A percentile compares a stretch with the other conserved stretches of the same genome.
These are phyloP conservation scores for Aspergillus caelatus DNA, from an alignment of 2,329 filamentous ascomycete species.

Conservation along the genomic window DNA sequence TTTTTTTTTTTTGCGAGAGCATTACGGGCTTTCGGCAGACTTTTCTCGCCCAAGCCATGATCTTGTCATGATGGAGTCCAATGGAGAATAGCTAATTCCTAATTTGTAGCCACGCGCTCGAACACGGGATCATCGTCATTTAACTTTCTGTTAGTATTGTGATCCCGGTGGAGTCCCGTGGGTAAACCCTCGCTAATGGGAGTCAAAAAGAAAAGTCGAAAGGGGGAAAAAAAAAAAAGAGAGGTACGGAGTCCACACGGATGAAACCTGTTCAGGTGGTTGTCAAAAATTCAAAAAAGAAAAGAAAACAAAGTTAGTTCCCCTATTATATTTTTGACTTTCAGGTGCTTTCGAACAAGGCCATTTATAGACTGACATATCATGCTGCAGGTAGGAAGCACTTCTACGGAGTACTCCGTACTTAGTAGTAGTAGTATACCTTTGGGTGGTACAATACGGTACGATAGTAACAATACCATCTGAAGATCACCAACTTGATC, in stretches of 20 bases:
- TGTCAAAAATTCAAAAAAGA: too few relatives aligned
- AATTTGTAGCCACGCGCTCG: constrained; percentile 20
- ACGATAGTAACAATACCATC: neutral
- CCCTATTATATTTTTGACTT: too few relatives aligned
- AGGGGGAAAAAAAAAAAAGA: neutral
- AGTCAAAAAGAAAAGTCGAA: neutral
- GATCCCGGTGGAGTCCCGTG: neutral
- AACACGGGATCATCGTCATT: constrained; percentile 21
- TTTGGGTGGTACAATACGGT: too few relatives aligned
- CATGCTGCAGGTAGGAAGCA: neutral
- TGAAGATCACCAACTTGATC: neutral
- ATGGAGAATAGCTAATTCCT: constrained; percentile 12
- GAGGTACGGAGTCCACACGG: neutral
- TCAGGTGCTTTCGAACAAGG: too few relatives aligned
- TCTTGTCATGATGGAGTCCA: constrained; percentile 15
- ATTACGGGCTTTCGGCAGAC: neutral
- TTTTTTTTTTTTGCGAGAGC: too few relatives aligned
- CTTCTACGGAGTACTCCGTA: too few relatives aligned
- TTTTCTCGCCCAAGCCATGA: neutral
- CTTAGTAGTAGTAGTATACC: too few relatives aligned
- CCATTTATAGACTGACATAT: too few relatives aligned
- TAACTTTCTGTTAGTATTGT: constrained; percentile 7
- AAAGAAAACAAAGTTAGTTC: too few relatives aligned
- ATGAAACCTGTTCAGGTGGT: too few relatives aligned
- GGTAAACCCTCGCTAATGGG: neutral